These are phyloP conservation scores for Yarrowia sp. DNA, from an alignment of 805 yeast species.

Conservation along the genomic window DNA sequence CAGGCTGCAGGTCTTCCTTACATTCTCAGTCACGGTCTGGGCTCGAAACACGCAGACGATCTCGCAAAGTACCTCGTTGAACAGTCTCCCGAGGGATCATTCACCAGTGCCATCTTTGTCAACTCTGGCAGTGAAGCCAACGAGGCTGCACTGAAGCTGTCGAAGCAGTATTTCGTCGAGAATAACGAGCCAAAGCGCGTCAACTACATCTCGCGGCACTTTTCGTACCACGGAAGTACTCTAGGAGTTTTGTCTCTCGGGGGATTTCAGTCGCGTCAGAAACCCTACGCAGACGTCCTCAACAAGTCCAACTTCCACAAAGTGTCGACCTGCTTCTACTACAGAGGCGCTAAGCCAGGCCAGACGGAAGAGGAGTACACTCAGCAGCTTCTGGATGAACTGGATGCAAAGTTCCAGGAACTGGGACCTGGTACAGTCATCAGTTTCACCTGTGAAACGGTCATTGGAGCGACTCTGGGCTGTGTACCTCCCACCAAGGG, in stretches of 20 bases:
- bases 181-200: slow-evolving; percentile 44
- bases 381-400: slow-evolving; percentile 42
- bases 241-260: slow-evolving; percentile 30
- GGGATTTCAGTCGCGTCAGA: background rate
- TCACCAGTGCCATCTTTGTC: background rate
- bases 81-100: slow-evolving; percentile 1
- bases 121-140: slow-evolving; percentile 56
- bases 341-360: slow-evolving; percentile 38
- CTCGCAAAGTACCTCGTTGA: background rate
- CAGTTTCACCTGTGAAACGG: slow-evolving; percentile 47
- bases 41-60: slow-evolving; percentile 1
- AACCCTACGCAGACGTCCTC: background rate
- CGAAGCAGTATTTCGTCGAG: slow-evolving; percentile 49
- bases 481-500: slow-evolving; percentile 48
- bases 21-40: background rate
- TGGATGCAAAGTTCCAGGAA: slow-evolving; percentile 45
- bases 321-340: slow-evolving; percentile 28
- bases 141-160: slow-evolving; percentile 59
- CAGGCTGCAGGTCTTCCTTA: background rate
- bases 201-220: slow-evolving; percentile 46
- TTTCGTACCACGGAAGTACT: slow-evolving; percentile 52
- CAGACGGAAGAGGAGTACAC: slow-evolving; percentile 46
- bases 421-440: slow-evolving; percentile 48
- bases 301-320: slow-evolving; percentile 4
- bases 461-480: slow-evolving; percentile 50